Conservation (phyloP, 495 filamentous ascomycete genomes). For the Talaromyces nanjingensis region DNA sequence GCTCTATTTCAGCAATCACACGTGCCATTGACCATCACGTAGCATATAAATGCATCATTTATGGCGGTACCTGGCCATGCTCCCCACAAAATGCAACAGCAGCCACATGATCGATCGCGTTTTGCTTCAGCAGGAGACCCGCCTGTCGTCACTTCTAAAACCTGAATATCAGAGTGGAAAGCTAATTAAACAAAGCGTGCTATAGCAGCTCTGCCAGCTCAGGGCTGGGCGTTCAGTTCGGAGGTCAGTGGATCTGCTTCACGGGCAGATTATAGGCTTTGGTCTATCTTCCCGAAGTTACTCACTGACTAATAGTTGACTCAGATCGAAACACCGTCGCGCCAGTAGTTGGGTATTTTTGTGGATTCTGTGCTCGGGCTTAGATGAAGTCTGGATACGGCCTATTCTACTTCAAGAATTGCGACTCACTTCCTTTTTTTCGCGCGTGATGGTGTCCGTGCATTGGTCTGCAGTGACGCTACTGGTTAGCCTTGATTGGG, state of each 20-base stretch:
- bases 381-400: not conserved
- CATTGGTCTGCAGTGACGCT: constrained; percentile 2
- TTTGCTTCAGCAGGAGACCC: not conserved
- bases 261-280: constrained; percentile 1
- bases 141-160: constrained; percentile 7
- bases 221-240: constrained; percentile 1
- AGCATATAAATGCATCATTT: not conserved
- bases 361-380: not conserved
- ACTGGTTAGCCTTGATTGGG: constrained; percentile 1
- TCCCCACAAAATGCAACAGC: constrained; percentile 11
- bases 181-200: not conserved
- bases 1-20: constrained; percentile 3
- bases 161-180: not conserved
- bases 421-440: constrained; percentile 4
- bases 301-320: constrained; percentile 5
- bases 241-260: not conserved
- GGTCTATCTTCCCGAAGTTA: not conserved
- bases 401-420: not conserved
- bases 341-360: not conserved
- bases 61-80: constrained; percentile 1
- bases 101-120: constrained; percentile 10
- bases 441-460: constrained; percentile 11
- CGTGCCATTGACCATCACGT: constrained; percentile 1
- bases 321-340: not conserved
- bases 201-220: not conserved